Evolutionary conservation across 257 asterid species (phyloP).

Genomic region (Fraxinus pennsylvanica): DNA sequence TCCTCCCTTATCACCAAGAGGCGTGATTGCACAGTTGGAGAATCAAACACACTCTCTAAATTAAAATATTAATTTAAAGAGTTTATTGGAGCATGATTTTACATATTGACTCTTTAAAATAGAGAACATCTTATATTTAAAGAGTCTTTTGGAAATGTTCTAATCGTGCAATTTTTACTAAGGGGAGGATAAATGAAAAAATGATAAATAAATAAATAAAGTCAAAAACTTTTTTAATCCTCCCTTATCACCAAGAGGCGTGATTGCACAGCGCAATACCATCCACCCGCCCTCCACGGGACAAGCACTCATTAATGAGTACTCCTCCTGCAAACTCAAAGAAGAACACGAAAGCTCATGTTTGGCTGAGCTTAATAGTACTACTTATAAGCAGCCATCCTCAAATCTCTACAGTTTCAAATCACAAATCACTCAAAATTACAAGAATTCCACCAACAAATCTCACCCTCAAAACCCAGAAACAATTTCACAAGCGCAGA

Average conservation of each 20-base stretch:
- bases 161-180: too few relatives aligned
- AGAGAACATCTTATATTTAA: too few relatives aligned
- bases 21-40: too few relatives aligned
- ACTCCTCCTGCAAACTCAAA: not conserved
- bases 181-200: too few relatives aligned
- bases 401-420: not conserved
- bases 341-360: not conserved
- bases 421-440: not conserved
- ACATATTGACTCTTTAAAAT: too few relatives aligned
- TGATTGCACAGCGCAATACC: not conserved
- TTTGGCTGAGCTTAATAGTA: not conserved
- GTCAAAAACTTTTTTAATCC: not conserved
- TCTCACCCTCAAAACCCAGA: not conserved
- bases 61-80: too few relatives aligned
- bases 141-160: too few relatives aligned
- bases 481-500: slow-evolving; percentile 7
- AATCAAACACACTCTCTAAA: too few relatives aligned
- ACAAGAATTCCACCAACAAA: not conserved
- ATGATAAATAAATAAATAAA: too few relatives aligned
- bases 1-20: too few relatives aligned
- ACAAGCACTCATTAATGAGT: not conserved
- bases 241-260: not conserved
- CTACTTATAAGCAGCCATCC: not conserved
- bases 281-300: not conserved
- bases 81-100: too few relatives aligned